Conservation (phyloP, 768 basidiomycete genomes). For the Rickenella mellea region DNA sequence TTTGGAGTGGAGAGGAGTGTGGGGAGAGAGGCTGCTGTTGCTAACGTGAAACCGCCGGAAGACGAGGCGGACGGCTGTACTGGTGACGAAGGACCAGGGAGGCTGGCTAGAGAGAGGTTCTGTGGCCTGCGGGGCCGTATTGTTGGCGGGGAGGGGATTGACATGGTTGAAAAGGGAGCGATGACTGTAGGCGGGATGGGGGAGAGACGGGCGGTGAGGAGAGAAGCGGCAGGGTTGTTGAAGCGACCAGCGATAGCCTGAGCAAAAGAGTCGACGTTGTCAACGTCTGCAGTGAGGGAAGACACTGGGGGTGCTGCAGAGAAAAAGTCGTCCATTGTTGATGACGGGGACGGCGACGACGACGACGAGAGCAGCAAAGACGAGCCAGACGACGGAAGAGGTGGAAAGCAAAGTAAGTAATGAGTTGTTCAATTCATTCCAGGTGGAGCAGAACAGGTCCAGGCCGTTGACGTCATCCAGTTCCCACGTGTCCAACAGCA, state of each 20-base stretch:
- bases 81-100: not conserved
- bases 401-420: too few species aligned
- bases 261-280: conserved; percentile 35
- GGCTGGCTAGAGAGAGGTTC: conserved; percentile 2
- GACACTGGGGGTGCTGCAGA: not conserved
- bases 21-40: conserved; percentile 21
- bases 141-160: conserved; percentile 5
- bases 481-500: too few species aligned
- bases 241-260: conserved; percentile 43
- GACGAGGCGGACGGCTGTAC: conserved; percentile 2
- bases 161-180: conserved; percentile 13
- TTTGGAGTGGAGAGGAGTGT: conserved; percentile 23
- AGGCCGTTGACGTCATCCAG: too few species aligned
- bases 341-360: not conserved
- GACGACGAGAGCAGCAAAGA: not conserved
- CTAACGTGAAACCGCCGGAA: conserved; percentile 12
- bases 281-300: not conserved
- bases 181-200: conserved; percentile 10
- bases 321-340: conserved; percentile 1
- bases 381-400: too few species aligned
- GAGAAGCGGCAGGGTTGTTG: conserved; percentile 17
- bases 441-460: too few species aligned
- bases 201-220: conserved; percentile 28
- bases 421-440: too few species aligned
- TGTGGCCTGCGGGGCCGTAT: conserved; percentile 5